These are phyloP conservation scores for Ceriops zippeliana DNA, from an alignment of 345 rosid species.

Conservation along the genomic window DNA sequence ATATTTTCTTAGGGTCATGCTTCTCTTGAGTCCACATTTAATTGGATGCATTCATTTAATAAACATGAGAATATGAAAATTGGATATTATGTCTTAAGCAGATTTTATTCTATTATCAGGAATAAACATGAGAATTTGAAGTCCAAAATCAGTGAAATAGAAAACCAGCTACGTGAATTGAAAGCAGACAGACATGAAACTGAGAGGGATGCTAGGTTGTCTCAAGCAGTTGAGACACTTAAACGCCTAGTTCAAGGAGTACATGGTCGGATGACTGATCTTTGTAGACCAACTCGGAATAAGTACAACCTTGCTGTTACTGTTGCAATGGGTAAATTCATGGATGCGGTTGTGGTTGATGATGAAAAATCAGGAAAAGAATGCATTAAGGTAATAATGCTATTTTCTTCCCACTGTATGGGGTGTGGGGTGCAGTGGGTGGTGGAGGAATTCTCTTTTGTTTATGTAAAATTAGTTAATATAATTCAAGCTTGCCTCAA, in stretches of 20 bases:
- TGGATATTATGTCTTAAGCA: not conserved
- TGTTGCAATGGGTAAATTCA: constrained; percentile 97
- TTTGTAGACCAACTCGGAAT: constrained; percentile 86
- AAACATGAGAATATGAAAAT: not conserved
- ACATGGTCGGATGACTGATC: constrained; percentile 96
- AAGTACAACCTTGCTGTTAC: constrained; percentile 97
- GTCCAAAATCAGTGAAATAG: constrained; percentile 70
- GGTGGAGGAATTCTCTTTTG: not conserved
- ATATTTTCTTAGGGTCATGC: constrained; percentile 4
- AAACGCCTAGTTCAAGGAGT: constrained; percentile 92
- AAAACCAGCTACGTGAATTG: constrained; percentile 80
- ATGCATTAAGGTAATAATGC: constrained; percentile 78
- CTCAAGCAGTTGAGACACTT: constrained; percentile 89
- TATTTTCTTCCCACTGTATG: not conserved
- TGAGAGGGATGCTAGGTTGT: constrained; percentile 83
- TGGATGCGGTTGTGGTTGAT: constrained; percentile 98
- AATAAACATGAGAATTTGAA: constrained; percentile 64
- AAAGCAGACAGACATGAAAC: constrained; percentile 89
- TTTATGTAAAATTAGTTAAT: not conserved
- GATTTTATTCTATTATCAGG: constrained; percentile 35
- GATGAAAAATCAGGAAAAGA: constrained; percentile 94
- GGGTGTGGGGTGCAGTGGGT: not conserved
- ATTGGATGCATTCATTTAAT: not conserved
- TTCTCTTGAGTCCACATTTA: not conserved
- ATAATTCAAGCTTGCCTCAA: not conserved